These are phyloP conservation scores for Mrakia gelida DNA, from an alignment of 768 basidiomycete species.

Conservation along the genomic window DNA sequence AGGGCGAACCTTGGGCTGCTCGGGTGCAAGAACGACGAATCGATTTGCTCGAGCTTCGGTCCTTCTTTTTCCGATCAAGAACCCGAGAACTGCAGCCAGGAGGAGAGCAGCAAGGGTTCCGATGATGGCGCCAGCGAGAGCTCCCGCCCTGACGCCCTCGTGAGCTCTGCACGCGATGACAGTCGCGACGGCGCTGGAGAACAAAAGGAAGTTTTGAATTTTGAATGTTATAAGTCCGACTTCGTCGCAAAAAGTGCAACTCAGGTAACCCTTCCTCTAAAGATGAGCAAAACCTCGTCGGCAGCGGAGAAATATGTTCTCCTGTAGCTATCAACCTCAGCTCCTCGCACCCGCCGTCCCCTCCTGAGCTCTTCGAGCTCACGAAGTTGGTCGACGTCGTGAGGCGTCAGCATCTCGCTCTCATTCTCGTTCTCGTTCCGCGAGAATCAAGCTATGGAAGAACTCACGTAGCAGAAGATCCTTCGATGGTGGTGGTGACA, in stretches of 20 bases:
- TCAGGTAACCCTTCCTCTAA: too few species aligned
- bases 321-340: too few species aligned
- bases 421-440: too few species aligned
- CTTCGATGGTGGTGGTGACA: not conserved
- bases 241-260: too few species aligned
- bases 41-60: not conserved
- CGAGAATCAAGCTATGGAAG: not conserved
- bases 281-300: too few species aligned
- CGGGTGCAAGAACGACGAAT: not conserved
- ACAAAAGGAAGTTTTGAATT: too few species aligned
- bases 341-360: too few species aligned
- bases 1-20: not conserved
- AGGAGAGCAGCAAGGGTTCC: not conserved
- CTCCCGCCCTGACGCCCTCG: not conserved
- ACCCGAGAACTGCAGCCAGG: not conserved
- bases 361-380: too few species aligned
- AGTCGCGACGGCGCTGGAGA: not conserved
- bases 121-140: not conserved
- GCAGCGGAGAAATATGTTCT: too few species aligned
- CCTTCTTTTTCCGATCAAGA: not conserved
- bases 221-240: too few species aligned
- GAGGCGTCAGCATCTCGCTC: too few species aligned
- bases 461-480: not conserved
- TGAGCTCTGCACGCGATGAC: not conserved
- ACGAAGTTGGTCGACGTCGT: too few species aligned